Percentiles rank a stretch among this genome's conserved stretches.
These are phyloP conservation scores for Trypanosoma cruzi DNA, from an alignment of 208 protist species.

Conservation along the genomic window DNA sequence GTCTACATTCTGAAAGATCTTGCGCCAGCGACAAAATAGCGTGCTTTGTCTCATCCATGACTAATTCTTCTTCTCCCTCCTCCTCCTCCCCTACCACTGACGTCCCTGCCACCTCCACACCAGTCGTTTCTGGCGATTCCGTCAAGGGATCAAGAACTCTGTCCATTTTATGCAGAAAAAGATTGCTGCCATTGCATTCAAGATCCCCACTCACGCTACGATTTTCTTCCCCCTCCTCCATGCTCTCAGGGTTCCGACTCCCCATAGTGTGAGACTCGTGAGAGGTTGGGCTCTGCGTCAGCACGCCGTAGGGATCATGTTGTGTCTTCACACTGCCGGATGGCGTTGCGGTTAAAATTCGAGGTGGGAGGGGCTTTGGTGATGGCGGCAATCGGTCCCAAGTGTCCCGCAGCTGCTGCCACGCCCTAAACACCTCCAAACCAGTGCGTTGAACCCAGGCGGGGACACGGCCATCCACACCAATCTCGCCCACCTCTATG, in stretches of 20 bases:
- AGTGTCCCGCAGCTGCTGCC: not conserved
- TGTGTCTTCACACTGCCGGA: conserved; percentile 7
- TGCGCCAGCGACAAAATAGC: conserved; percentile 8
- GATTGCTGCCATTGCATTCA: not conserved
- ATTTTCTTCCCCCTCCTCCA: not conserved
- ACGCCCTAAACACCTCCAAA: not conserved
- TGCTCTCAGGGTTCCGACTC: not conserved
- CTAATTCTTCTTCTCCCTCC: conserved; percentile 2
- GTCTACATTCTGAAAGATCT: not conserved
- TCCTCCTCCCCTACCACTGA: not conserved
- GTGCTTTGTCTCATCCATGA: not conserved
- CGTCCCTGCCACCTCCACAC: not conserved
- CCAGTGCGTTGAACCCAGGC: not conserved
- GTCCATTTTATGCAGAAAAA: not conserved
- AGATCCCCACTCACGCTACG: not conserved
- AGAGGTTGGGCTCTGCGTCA: not conserved
- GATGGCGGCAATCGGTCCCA: not conserved
- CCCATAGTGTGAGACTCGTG: not conserved
- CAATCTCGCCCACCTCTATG: conserved; percentile 19
- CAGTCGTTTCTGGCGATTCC: not conserved
- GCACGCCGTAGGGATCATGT: conserved; percentile 16
- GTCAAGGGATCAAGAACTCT: too few relatives aligned
- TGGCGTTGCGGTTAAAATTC: not conserved
- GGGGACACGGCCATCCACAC: not conserved
- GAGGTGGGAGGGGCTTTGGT: not conserved